phyloP scores from a whole-genome alignment of 371 early-diverging fungal genomes.

The Sporodiniella umbellata region DNA sequence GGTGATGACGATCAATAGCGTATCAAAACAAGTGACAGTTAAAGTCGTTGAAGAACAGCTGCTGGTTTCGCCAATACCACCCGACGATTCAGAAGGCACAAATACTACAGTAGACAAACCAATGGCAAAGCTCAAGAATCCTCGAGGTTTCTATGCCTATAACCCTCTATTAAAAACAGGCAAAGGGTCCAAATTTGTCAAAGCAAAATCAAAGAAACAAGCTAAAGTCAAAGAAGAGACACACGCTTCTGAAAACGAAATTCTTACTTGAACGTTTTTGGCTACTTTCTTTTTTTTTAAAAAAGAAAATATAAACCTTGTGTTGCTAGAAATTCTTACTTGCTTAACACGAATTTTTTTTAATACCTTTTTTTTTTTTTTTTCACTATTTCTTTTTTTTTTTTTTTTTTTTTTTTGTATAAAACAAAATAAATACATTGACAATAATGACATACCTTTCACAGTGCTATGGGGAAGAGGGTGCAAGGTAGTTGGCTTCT shows the following conservation, averaged over 20 bases:
- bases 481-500: conserved; percentile 26
- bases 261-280: conserved; percentile 8
- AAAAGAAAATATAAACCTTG: too few relatives aligned
- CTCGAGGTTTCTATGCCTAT: conserved; percentile 38
- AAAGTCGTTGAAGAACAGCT: conserved; percentile 31
- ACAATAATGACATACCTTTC: conserved; percentile 11
- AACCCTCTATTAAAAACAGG: conserved; percentile 42
- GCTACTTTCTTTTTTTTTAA: too few relatives aligned
- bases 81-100: too few relatives aligned
- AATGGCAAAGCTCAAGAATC: too few relatives aligned
- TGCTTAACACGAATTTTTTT: too few relatives aligned
- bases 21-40: conserved; percentile 51
- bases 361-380: not conserved
- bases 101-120: too few relatives aligned
- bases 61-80: too few relatives aligned
- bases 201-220: too few relatives aligned
- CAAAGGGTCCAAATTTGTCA: conserved; percentile 29
- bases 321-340: too few relatives aligned
- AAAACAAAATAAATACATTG: too few relatives aligned
- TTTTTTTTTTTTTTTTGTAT: not conserved
- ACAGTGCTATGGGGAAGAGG: conserved; percentile 44
- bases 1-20: conserved; percentile 71
- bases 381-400: not conserved
- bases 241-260: too few relatives aligned
- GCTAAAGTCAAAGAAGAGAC: conserved; percentile 15